Base-by-base conservation (phyloP, 164 flowering plant genomes). In the Berberis vulgaris region DNA sequence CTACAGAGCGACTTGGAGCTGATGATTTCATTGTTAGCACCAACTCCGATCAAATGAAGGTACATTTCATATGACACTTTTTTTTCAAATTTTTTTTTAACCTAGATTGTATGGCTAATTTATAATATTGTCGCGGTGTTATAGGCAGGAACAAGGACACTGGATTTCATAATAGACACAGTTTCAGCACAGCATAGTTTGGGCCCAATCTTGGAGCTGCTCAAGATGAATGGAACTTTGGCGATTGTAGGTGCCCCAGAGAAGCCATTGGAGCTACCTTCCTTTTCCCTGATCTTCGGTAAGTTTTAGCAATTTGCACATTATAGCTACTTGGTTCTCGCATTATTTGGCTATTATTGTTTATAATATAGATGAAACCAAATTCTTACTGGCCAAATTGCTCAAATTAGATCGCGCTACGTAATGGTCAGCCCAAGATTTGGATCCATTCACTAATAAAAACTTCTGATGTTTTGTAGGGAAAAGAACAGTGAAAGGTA, bases 1-100 rank as follows among this genome's bases (percentile, higher is more conserved):
- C 97, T 41, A 78, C 49, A 60, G 69, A 77, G 42, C 72, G 80
- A 1, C 66, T 90, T 43, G 95, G 95, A 39, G 93, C 86, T 0
- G 86, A 88, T 63, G 82, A 69, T 43, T 90, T 86, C 76, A 65
- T 90, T 0, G 54, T 90, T 57, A 86, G 97, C 79, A 73, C 84
- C 13, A 43, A 84, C 42, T 0, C 69, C 3, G 5, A 73, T 60
- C 85, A 84, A 69, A 82, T 90, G 91, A 65, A 80, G 87, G 92
- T 81, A 4, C 7, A 4, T 56, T 4, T 56, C 6, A 0, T 38
- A 4, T 26, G 2, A 56, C 1, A 4, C 0, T 4, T 55, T 13
- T 12, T 1, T 26, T 7, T 55, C 8, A 9, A 3, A 3, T 2
- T 13, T 26, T 55, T 26, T 26, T 26, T 26, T 26, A 26, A 26